Evolutionary conservation across 2,329 filamentous ascomycete species (phyloP), one percentile per base, ranked within the genome.

Genomic region (Lasiodiplodia sp.): DNA sequence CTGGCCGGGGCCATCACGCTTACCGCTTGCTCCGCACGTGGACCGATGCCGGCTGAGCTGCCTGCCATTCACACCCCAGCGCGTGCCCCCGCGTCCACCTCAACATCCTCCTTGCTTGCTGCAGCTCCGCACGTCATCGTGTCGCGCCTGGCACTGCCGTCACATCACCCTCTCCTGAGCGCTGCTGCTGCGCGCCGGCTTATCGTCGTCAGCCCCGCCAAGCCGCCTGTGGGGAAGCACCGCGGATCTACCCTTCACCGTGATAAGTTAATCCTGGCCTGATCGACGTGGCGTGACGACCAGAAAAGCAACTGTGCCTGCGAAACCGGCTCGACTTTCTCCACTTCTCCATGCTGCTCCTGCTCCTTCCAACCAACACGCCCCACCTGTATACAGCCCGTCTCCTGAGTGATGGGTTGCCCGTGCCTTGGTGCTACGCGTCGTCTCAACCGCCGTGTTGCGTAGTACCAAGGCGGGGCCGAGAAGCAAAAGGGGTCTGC

Each of bases 131-230:
- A 58, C 65, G 44, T 67, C 65, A 67, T 40, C 21, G 44, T 28
- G 37, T 49, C 28, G 58, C 58, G 38, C 25, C 37, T 21, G 12
- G 40, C 25, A 4, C 25, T 10, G 16, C 38, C 65, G 56, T 58
- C 65, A 67, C 65, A 40, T 67, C 65, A 67, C 65, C 25, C 65
- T 67, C 65, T 58, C 55, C 55, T 67, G 65, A 67, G 2, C 60
- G n/a, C 10, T 28, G 7, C 11, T 25, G 63, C 34, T 31, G 25
- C 25, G 37, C 56, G 31, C 18, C 56, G 12, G 10, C 56, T 51
- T 49, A 28, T 63, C 25, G 16, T 21, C 58, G 40, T 7, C 28
- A n/a, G 28, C 25, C 28, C 23, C 58, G 40, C 44, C 58, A 49
- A 51, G 58, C 25, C 40, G 18, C 58, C 25, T 52, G 60, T 40